Conservation (phyloP, 371 early-diverging fungal genomes). For the Apophysomyces ossiformis region DNA sequence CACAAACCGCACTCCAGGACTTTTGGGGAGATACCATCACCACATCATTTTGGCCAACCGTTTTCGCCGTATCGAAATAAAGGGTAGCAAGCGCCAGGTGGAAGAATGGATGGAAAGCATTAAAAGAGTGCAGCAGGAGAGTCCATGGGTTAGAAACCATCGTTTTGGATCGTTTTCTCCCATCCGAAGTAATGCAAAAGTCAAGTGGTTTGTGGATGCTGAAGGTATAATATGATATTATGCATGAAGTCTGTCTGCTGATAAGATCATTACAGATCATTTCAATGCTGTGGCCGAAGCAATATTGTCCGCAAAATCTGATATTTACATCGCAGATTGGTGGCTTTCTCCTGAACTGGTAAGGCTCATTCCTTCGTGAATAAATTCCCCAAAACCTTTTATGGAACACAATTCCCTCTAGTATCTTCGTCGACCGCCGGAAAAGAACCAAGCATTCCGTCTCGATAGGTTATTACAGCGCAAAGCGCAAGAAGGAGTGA, state of each 20-base stretch:
- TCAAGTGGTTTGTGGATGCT: constrained; percentile 84
- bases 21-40: constrained; percentile 50
- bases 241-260: neutral
- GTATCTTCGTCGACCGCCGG: constrained; percentile 82
- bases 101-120: constrained; percentile 70
- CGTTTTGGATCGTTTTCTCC: constrained; percentile 86
- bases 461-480: constrained; percentile 82
- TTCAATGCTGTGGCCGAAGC: constrained; percentile 80
- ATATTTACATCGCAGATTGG: constrained; percentile 76
- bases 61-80: constrained; percentile 68
- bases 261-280: constrained; percentile 57
- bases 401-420: constrained; percentile 17
- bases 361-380: neutral
- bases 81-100: constrained; percentile 66
- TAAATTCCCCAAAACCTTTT: neutral
- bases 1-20: constrained; percentile 30
- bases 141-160: constrained; percentile 75
- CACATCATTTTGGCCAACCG: constrained; percentile 61
- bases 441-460: constrained; percentile 73
- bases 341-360: constrained; percentile 53
- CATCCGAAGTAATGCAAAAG: constrained; percentile 64
- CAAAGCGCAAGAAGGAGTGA: constrained; percentile 89
- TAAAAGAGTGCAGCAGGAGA: constrained; percentile 56
- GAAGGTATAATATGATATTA: constrained; percentile 38
- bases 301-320: constrained; percentile 70